Percentiles rank a stretch among this genome's conserved stretches.
These are phyloP conservation scores for Suillus subluteus DNA, from an alignment of 768 basidiomycete species.

Conservation along the genomic window DNA sequence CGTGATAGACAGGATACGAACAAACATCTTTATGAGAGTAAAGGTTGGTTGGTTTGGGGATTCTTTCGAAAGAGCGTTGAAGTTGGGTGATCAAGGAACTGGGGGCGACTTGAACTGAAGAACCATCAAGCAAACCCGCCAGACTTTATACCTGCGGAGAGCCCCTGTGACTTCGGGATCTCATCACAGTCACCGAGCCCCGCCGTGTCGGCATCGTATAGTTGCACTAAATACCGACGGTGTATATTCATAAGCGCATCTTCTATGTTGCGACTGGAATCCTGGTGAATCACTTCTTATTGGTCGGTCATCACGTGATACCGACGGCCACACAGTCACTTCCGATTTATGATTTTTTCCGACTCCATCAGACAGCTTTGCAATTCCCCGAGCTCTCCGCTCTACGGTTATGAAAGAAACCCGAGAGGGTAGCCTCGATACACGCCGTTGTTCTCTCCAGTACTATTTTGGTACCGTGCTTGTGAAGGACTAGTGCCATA, in stretches of 20 bases:
- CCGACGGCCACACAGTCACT: neutral
- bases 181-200: neutral
- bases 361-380: neutral
- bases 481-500: neutral
- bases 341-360: too few species aligned
- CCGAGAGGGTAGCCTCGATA: neutral
- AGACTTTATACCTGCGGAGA: slow-evolving; percentile 4
- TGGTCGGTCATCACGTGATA: neutral
- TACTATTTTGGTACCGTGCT: neutral
- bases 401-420: neutral
- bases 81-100: slow-evolving; percentile 3
- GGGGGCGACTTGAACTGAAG: slow-evolving; percentile 5
- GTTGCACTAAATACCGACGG: neutral
- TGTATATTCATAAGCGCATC: neutral
- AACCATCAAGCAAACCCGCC: neutral
- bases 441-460: neutral
- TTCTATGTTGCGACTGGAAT: slow-evolving; percentile 1
- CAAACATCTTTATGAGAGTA: slow-evolving; percentile 22
- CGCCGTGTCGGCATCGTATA: slow-evolving; percentile 1
- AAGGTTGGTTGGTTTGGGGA: neutral
- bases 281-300: neutral
- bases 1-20: slow-evolving; percentile 24
- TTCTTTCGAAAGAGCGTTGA: slow-evolving; percentile 1
- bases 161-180: slow-evolving; percentile 1
- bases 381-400: neutral